phyloP scores from a whole-genome alignment of 2,329 filamentous ascomycete genomes.

The Setomelanomma holmii region DNA sequence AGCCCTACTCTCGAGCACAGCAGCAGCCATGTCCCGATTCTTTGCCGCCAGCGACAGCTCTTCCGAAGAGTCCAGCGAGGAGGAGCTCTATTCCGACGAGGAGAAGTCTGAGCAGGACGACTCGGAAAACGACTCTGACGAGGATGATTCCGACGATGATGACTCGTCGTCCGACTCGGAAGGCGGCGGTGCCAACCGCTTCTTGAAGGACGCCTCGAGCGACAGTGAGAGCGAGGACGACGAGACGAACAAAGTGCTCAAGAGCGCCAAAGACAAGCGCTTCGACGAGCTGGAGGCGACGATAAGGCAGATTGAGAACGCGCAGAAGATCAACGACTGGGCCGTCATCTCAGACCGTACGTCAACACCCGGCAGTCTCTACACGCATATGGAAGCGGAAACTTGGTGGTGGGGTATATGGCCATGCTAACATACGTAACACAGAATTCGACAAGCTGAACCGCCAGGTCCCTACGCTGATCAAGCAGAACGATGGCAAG shows the following conservation, averaged over 20 bases:
- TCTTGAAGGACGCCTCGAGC: conserved; percentile 81
- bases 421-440: conserved; percentile 25
- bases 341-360: conserved; percentile 86
- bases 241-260: conserved; percentile 84
- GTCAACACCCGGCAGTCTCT: conserved; percentile 38
- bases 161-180: conserved; percentile 66
- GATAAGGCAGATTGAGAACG: conserved; percentile 92
- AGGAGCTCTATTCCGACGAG: conserved; percentile 91
- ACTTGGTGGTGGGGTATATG: conserved; percentile 6
- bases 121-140: conserved; percentile 63
- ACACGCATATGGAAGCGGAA: neutral
- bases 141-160: conserved; percentile 64
- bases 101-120: conserved; percentile 55
- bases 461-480: conserved; percentile 71
- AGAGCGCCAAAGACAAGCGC: conserved; percentile 98
- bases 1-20: conserved; percentile 30
- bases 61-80: conserved; percentile 89
- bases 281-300: conserved; percentile 91
- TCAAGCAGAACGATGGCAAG: conserved; percentile 70
- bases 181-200: conserved; percentile 79
- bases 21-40: conserved; percentile 75
- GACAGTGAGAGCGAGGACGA: conserved; percentile 85
- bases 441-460: conserved; percentile 94
- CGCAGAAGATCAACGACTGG: conserved; percentile 98
- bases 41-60: conserved; percentile 97